Conservation (phyloP, 2,329 filamentous ascomycete genomes). For the Apiospora marii region DNA sequence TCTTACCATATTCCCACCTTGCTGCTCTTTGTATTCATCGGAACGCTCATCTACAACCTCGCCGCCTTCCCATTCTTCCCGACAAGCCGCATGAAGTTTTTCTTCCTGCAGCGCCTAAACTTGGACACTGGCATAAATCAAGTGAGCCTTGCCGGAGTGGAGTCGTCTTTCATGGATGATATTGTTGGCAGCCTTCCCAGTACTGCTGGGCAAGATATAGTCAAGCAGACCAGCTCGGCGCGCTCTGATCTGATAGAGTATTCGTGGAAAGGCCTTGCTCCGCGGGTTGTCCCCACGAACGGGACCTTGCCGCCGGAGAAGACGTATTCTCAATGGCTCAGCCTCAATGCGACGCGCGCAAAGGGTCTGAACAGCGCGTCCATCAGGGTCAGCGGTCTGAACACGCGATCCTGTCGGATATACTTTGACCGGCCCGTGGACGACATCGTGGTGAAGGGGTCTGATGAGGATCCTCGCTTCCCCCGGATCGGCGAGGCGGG, state of each 20-base stretch:
- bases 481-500: constrained; percentile 16
- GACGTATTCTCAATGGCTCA: constrained; percentile 19
- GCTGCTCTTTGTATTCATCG: constrained; percentile 74
- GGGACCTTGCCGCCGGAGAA: constrained; percentile 23
- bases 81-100: constrained; percentile 82
- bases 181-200: constrained; percentile 23
- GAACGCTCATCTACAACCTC: constrained; percentile 85
- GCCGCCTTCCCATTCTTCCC: constrained; percentile 87
- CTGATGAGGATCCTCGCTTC: constrained; percentile 21
- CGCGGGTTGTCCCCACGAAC: constrained; percentile 15
- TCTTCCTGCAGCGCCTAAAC: constrained; percentile 83
- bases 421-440: constrained; percentile 4
- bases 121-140: constrained; percentile 68
- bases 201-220: background rate
- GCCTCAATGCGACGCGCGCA: constrained; percentile 8
- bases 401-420: constrained; percentile 22
- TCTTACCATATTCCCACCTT: constrained; percentile 83
- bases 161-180: constrained; percentile 22
- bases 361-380: constrained; percentile 10
- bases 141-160: constrained; percentile 10
- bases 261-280: constrained; percentile 13
- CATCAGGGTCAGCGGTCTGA: constrained; percentile 14
- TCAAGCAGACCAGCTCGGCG: background rate
- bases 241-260: constrained; percentile 17
- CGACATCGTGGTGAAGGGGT: constrained; percentile 13